Evolutionary conservation across 805 yeast genomes (phyloP), one percentile per base, ranked within the genome.

Genomic region (Candida bentonensis): DNA sequence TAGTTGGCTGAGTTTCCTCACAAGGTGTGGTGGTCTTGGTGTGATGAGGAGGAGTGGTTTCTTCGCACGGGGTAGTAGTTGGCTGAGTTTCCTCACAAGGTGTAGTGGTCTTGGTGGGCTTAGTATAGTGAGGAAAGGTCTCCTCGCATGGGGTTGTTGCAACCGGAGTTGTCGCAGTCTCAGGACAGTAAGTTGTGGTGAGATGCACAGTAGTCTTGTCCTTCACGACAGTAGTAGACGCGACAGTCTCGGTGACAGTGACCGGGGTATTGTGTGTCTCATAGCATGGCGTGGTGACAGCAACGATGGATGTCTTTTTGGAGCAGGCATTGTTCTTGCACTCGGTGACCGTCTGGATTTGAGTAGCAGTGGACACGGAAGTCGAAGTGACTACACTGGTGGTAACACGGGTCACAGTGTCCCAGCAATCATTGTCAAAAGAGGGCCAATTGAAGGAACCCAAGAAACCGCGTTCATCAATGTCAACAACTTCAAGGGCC

Each of bases 161-260:
- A 30, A n/a, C 17, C 7, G 36, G 11, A 15, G 36, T 11, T 5
- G 13, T 11, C 5, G 36, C 36, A 9, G 36, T 30, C 36, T 13
- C 13, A 30, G 36, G 36, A 30, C 36, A 30, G 36, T 30, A 30
- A 30, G 36, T 30, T 9, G 36, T 30, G 17, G 36, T 30, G 5
- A 30, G 7, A 9, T 11, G 7, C 5, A 30, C 36, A 15, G 17
- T n/a, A 9, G 11, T 30, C 7, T 17, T 17, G 5, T 30, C 17
- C 7, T 11, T 30, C 7, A n/a, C 17, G n/a, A 30, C 36, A 13
- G 20, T 17, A 30, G 36, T 30, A 17, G 36, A 30, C 5, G 17
- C 11, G 7, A 30, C 36, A 30, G 36, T 30, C 17, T 30, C 36
- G 5, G 36, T 30, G 5, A 17, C n/a, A n/a, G 36, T 30, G 36